Evolutionary conservation across 1,284 basidiomycete species (phyloP).

Genomic region (Peniophora sp.): DNA sequence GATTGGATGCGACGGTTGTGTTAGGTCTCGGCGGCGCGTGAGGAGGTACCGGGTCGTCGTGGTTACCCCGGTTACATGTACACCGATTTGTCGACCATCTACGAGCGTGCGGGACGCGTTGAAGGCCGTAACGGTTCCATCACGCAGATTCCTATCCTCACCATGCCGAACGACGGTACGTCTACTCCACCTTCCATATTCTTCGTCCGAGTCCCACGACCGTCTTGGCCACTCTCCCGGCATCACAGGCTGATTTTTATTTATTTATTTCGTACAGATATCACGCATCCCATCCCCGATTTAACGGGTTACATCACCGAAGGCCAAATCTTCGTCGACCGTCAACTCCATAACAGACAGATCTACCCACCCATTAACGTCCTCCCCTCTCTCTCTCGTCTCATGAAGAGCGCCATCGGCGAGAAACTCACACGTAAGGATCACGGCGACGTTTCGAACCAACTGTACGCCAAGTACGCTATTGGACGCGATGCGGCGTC

Average conservation of each 20-base stretch:
- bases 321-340: constrained; percentile 98
- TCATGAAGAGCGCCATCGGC: constrained; percentile 99
- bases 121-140: constrained; percentile 98
- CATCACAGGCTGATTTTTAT: too few species aligned
- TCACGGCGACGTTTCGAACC: constrained; percentile 98
- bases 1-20: constrained; percentile 1
- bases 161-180: constrained; percentile 99
- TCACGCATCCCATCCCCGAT: constrained; percentile 99
- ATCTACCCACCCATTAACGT: constrained; percentile 99
- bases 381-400: constrained; percentile 92
- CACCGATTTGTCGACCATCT: constrained; percentile 97
- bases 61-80: constrained; percentile 99
- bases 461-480: constrained; percentile 96
- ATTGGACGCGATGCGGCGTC: constrained; percentile 96
- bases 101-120: constrained; percentile 98
- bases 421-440: constrained; percentile 97
- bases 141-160: constrained; percentile 99
- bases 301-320: constrained; percentile 99
- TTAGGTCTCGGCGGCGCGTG: constrained; percentile 95
- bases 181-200: too few species aligned
- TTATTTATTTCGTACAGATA: constrained; percentile 60
- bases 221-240: too few species aligned
- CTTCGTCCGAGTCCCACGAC: too few species aligned
- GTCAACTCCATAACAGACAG: constrained; percentile 89
- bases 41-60: constrained; percentile 98